phyloP scores from a whole-genome alignment of 2,329 filamentous ascomycete genomes.

The Lecanoromycetidae sp. region DNA sequence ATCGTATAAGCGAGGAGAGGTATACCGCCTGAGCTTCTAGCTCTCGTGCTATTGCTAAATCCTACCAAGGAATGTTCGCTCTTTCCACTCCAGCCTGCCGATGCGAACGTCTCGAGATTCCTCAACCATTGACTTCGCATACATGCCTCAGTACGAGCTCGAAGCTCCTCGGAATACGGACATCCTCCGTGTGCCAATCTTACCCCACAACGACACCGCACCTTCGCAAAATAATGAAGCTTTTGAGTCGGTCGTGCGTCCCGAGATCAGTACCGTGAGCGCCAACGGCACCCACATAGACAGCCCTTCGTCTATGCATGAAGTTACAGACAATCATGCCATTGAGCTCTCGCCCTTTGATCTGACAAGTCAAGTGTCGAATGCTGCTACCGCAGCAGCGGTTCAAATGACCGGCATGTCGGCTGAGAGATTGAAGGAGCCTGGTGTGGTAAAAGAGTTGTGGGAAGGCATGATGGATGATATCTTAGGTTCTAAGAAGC shows the following conservation, averaged over 20 bases:
- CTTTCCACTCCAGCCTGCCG: conserved; percentile 49
- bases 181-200: conserved; percentile 39
- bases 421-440: conserved; percentile 6
- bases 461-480: conserved; percentile 17
- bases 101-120: conserved; percentile 45
- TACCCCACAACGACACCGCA: conserved; percentile 30
- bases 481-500: conserved; percentile 13
- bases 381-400: conserved; percentile 11
- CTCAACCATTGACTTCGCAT: conserved; percentile 52
- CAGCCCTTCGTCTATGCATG: conserved; percentile 43
- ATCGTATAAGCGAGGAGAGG: conserved; percentile 4
- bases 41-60: background rate
- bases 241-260: conserved; percentile 36
- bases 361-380: conserved; percentile 15
- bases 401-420: conserved; percentile 4
- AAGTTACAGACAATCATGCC: conserved; percentile 45
- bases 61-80: background rate
- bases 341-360: conserved; percentile 46
- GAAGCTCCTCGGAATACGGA: conserved; percentile 24
- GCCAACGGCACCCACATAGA: conserved; percentile 36
- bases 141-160: conserved; percentile 41
- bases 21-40: conserved; percentile 31
- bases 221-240: conserved; percentile 6
- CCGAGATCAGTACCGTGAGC: conserved; percentile 44
- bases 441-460: conserved; percentile 8